Conservation (phyloP, 139 green algal genomes). For the Volvox africanus region DNA sequence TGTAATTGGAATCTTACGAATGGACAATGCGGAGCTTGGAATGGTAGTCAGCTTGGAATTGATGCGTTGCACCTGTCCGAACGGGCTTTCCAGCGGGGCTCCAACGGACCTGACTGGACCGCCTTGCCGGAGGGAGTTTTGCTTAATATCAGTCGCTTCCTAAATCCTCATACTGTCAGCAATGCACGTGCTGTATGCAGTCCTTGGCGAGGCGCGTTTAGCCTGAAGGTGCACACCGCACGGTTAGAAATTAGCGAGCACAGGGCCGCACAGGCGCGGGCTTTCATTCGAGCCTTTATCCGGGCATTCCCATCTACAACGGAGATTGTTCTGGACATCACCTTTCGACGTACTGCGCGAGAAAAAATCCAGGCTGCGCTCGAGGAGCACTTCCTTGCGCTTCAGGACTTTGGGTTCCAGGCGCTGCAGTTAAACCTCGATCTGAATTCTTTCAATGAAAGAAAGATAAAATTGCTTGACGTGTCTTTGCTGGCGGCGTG, state of each 20-base stretch:
- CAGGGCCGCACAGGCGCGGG: not conserved
- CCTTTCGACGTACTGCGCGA: conserved; percentile 24
- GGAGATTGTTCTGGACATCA: conserved; percentile 38
- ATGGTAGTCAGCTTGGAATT: not conserved
- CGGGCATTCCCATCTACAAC: conserved; percentile 7
- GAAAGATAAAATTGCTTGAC: conserved; percentile 47
- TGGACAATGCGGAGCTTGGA: not conserved
- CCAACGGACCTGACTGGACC: not conserved
- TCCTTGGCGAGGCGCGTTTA: conserved; percentile 6
- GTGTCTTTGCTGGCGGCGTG: conserved; percentile 16
- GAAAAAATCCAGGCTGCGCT: conserved; percentile 46
- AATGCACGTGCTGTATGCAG: not conserved
- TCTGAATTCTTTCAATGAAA: conserved; percentile 47
- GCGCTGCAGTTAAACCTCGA: conserved; percentile 35
- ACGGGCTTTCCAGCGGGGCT: not conserved
- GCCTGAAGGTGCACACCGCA: not conserved
- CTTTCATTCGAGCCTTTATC: conserved; percentile 21
- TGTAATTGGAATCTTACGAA: not conserved
- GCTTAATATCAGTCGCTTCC: not conserved
- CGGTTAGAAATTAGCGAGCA: conserved; percentile 13
- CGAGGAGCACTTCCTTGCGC: conserved; percentile 28
- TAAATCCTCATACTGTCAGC: not conserved
- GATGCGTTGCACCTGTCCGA: conserved; percentile 9
- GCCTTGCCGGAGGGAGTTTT: not conserved
- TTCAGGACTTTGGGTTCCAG: conserved; percentile 7